These are phyloP conservation scores for Astraeus odoratus DNA, from an alignment of 768 basidiomycete genomes.

Conservation along the genomic window DNA sequence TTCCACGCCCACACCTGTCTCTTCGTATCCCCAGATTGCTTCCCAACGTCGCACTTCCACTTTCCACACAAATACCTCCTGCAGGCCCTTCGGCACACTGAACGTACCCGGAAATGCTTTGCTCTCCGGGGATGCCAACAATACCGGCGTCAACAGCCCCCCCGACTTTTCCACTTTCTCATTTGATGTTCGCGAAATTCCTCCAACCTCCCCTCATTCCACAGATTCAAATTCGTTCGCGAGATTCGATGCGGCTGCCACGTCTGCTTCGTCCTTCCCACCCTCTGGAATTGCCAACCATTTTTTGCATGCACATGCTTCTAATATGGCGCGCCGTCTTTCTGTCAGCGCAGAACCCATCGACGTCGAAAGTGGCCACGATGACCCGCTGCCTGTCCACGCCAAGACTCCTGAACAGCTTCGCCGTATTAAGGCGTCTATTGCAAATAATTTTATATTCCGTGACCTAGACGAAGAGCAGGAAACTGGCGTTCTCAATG, in stretches of 20 bases:
- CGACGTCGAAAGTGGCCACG: conserved; percentile 60
- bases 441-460: conserved; percentile 88
- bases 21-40: conserved; percentile 50
- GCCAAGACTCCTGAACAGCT: conserved; percentile 81
- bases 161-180: conserved; percentile 43
- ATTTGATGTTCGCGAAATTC: conserved; percentile 50
- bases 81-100: conserved; percentile 71
- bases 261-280: conserved; percentile 39
- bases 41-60: conserved; percentile 47
- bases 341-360: conserved; percentile 97
- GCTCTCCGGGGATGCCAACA: conserved; percentile 41
- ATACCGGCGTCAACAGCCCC: conserved; percentile 26
- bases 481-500: conserved; percentile 84
- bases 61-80: conserved; percentile 44
- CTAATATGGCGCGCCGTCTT: conserved; percentile 81
- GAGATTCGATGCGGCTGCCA: conserved; percentile 39
- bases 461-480: conserved; percentile 96
- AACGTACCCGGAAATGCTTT: conserved; percentile 79
- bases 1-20: conserved; percentile 36
- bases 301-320: conserved; percentile 64
- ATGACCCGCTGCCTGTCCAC: conserved; percentile 67
- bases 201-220: conserved; percentile 56
- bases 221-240: conserved; percentile 42
- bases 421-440: conserved; percentile 79
- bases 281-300: conserved; percentile 44